A percentile compares a stretch with the other conserved stretches of the same genome.
phyloP scores from a whole-genome alignment of 2,329 filamentous ascomycete genomes.

The Colletotrichum chlorophyti region DNA sequence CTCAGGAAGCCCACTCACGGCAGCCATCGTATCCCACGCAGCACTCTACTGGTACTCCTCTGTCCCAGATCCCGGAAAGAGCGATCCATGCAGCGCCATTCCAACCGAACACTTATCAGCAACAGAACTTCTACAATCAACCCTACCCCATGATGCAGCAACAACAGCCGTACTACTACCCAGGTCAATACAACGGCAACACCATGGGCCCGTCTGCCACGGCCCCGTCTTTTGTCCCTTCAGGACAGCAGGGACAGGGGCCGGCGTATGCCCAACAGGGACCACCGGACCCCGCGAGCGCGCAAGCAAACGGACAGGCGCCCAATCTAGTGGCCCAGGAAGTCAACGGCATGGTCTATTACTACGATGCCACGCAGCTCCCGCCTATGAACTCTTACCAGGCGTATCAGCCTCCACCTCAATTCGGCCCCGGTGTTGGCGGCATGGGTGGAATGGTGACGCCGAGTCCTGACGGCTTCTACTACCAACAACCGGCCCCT shows the following conservation, averaged over 20 bases:
- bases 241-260: slow-evolving; percentile 53
- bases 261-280: slow-evolving; percentile 50
- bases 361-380: slow-evolving; percentile 82
- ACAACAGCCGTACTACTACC: slow-evolving; percentile 66
- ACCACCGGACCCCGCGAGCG: slow-evolving; percentile 44
- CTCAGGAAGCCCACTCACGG: slow-evolving; percentile 68
- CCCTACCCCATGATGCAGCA: slow-evolving; percentile 63
- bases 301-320: slow-evolving; percentile 48
- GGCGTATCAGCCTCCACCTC: slow-evolving; percentile 51
- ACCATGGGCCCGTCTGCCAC: slow-evolving; percentile 40
- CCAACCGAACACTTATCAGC: slow-evolving; percentile 74
- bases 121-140: slow-evolving; percentile 64
- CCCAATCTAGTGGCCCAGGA: slow-evolving; percentile 77
- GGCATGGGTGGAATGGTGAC: slow-evolving; percentile 85
- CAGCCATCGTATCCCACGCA: slow-evolving; percentile 75
- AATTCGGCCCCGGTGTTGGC: slow-evolving; percentile 54
- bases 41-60: slow-evolving; percentile 76
- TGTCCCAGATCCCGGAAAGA: slow-evolving; percentile 91
- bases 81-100: slow-evolving; percentile 91
- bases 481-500: slow-evolving; percentile 65
- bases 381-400: slow-evolving; percentile 56
- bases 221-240: slow-evolving; percentile 64
- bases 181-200: slow-evolving; percentile 34
- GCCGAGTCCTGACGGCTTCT: slow-evolving; percentile 71
- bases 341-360: slow-evolving; percentile 95